Evolutionary conservation across 148 eudicot species (phyloP).

Genomic region (Bassia scoparia): DNA sequence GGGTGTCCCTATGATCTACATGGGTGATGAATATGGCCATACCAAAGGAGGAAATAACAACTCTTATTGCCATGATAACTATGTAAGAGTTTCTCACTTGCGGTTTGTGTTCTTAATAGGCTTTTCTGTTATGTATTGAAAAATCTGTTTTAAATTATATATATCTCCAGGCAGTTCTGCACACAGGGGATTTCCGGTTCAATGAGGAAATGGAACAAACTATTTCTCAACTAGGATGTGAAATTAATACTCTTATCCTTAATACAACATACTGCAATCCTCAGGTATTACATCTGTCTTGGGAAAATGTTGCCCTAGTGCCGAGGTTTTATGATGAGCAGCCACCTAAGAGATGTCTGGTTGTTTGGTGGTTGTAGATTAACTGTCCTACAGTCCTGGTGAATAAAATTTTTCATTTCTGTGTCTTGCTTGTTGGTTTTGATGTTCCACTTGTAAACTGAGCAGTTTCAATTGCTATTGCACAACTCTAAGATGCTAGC

Average conservation of each 20-base stretch:
- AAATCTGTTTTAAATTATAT: too few relatives aligned
- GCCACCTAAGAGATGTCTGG: conserved; percentile 1
- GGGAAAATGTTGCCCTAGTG: background rate
- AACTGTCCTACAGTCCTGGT: background rate
- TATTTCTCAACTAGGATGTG: conserved; percentile 36
- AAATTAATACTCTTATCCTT: conserved; percentile 70
- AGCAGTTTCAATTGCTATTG: too few relatives aligned
- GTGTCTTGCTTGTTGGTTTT: background rate
- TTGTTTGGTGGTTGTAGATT: background rate
- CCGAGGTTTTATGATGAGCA: background rate
- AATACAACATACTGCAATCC: conserved; percentile 96
- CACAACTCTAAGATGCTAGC: too few relatives aligned
- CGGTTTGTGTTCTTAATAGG: too few relatives aligned
- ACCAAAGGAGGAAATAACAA: conserved; percentile 99
- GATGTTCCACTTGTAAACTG: too few relatives aligned
- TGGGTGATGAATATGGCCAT: conserved; percentile 99
- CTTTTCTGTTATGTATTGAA: too few relatives aligned
- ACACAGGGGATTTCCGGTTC: conserved; percentile 95
- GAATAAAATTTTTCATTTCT: background rate
- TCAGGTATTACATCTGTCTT: conserved; percentile 42
- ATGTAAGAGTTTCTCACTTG: conserved; percentile 46
- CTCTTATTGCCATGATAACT: conserved; percentile 95
- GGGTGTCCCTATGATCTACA: conserved; percentile 98
- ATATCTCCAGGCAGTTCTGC: conserved; percentile 68
- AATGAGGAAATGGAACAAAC: conserved; percentile 54